These are phyloP conservation scores for Linnemannia zychae DNA, from an alignment of 192 early-diverging fungal genomes.

Conservation along the genomic window DNA sequence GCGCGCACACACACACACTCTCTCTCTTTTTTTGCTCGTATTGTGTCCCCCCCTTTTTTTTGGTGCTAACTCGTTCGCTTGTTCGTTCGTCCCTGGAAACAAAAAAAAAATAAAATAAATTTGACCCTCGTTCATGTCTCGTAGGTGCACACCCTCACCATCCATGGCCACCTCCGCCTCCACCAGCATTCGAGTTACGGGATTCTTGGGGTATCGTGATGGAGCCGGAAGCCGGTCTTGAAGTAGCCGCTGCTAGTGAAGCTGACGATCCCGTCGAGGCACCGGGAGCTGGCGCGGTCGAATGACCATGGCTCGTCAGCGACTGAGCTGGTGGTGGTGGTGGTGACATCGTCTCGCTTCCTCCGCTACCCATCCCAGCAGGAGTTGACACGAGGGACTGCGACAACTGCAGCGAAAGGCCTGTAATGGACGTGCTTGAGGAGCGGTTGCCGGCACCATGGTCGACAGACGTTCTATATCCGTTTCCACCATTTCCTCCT, in stretches of 20 bases:
- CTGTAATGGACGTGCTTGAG: conserved; percentile 22
- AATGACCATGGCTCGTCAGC: conserved; percentile 4
- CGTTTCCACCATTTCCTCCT: not conserved
- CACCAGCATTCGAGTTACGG: conserved; percentile 6
- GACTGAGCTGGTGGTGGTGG: conserved; percentile 11
- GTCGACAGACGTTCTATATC: conserved; percentile 16
- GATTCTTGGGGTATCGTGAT: conserved; percentile 32
- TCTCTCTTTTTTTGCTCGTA: not conserved
- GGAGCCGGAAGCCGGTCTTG: conserved; percentile 2
- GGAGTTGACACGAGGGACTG: conserved; percentile 22
- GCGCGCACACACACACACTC: not conserved
- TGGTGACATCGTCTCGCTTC: conserved; percentile 14
- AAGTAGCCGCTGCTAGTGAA: not conserved
- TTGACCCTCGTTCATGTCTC: not conserved
- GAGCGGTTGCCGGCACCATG: conserved; percentile 13
- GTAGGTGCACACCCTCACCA: not conserved
- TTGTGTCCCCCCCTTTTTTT: not conserved
- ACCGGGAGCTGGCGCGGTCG: not conserved
- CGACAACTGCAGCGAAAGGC: conserved; percentile 19
- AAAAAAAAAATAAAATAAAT: not conserved
- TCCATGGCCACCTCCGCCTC: conserved; percentile 13
- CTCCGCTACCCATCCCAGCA: not conserved
- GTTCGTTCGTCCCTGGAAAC: not conserved
- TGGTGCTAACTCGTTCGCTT: not conserved
- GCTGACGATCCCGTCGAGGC: not conserved